phyloP scores from a whole-genome alignment of 1,284 basidiomycete genomes.

The Ganoderma boninense region DNA sequence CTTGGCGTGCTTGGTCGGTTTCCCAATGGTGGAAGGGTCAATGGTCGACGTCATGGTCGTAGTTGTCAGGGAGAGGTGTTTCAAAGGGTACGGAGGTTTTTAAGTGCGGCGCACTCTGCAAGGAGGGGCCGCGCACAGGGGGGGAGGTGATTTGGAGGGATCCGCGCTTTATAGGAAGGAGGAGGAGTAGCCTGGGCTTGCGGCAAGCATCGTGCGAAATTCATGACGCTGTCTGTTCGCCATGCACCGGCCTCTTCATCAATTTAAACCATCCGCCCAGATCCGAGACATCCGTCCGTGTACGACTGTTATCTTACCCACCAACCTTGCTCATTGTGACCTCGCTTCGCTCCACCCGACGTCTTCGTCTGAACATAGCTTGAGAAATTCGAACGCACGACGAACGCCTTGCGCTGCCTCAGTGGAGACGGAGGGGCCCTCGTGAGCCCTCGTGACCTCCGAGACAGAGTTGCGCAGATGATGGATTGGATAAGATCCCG shows the following conservation, averaged over 20 bases:
- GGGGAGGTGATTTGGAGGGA: neutral
- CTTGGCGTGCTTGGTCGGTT: slow-evolving; percentile 52
- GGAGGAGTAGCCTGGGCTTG: neutral
- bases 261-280: neutral
- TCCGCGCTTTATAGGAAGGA: slow-evolving; percentile 14
- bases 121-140: slow-evolving; percentile 11
- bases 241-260: neutral
- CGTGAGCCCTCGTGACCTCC: slow-evolving; percentile 11
- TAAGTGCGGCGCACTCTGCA: slow-evolving; percentile 2
- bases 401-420: neutral
- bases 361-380: neutral
- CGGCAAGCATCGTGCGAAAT: slow-evolving; percentile 14
- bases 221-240: slow-evolving; percentile 11
- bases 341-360: slow-evolving; percentile 10
- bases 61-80: slow-evolving; percentile 1
- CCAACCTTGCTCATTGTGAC: slow-evolving; percentile 4
- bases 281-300: neutral
- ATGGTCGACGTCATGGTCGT: slow-evolving; percentile 57
- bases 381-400: neutral
- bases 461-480: slow-evolving; percentile 2
- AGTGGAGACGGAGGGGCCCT: neutral
- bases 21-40: slow-evolving; percentile 72
- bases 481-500: slow-evolving; percentile 18
- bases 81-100: neutral
- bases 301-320: neutral